Evolutionary conservation across 2,329 filamentous ascomycete genomes (phyloP), one percentile per base, ranked within the genome.

Genomic region (Scytalidium sp.): DNA sequence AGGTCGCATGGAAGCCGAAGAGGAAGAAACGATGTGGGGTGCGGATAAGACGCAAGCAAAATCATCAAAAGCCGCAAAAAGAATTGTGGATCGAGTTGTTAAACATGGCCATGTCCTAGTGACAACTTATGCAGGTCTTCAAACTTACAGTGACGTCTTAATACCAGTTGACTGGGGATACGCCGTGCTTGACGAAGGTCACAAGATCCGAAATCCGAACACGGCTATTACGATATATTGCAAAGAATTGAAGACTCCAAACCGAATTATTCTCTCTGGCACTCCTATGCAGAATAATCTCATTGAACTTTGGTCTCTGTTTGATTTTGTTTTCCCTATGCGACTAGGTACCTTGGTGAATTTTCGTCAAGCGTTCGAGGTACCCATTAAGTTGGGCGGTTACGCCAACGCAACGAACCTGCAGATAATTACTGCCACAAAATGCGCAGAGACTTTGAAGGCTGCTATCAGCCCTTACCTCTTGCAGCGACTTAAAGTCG

Each of bases 231-330:
- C 95, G 0, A 89, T 97, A 46, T 89, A 91, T 57, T 96, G 91
- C 76, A 99, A 99, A 66, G 90, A 97, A 67, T 73, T 99, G 10
- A 85, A 88, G 27, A 99, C 94, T 0, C 81, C 88, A 1, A 94
- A 97, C 60, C 83, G 95, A 19, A 79, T 97, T 55, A 97, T 99
- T 51, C 75, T 99, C 1, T 97, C 95, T 0, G 94, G 94, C 4
- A 99, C 94, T 0, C 95, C 95, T 0, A 95, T 99, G 76, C 95
- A 99, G 67, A 99, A 99, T 67, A 97, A 97, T 55, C 72, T 99
- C 21, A 86, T 88, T 0, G 95, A 99, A 66, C 75, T 99, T 1
- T 99, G 94, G 93, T 97, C 93, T 0, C 73, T 99, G 0, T 97
- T 99, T 64, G 95, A 99, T 65, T 99, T 99, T 64, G 87, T 97